phyloP scores from a whole-genome alignment of 1,284 basidiomycete genomes.

The Fomitopsis pinicola region DNA sequence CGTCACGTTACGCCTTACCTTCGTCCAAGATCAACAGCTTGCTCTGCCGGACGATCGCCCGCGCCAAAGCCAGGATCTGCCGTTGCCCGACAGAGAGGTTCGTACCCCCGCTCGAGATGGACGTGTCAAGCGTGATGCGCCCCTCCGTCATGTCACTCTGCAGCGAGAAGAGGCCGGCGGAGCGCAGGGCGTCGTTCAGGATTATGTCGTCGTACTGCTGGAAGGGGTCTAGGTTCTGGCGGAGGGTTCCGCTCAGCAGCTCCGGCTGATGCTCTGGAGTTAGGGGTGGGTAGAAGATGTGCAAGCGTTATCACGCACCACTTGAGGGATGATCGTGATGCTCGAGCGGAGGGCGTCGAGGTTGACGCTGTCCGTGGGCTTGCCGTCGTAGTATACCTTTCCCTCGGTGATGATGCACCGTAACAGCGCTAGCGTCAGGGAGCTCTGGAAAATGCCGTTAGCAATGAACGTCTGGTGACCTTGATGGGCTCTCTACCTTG shows the following conservation, averaged over 20 bases:
- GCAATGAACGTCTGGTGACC: slow-evolving; percentile 25
- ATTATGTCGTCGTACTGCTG: slow-evolving; percentile 64
- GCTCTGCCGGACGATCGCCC: slow-evolving; percentile 56
- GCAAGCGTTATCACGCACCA: slow-evolving; percentile 16
- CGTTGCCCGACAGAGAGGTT: slow-evolving; percentile 58
- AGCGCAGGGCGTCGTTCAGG: slow-evolving; percentile 49
- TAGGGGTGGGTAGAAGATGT: slow-evolving; percentile 5
- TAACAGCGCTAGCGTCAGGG: slow-evolving; percentile 38
- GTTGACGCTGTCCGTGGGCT: slow-evolving; percentile 42
- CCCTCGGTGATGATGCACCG: slow-evolving; percentile 49
- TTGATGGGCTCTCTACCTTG: slow-evolving; percentile 38
- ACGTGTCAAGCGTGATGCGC: slow-evolving; percentile 47
- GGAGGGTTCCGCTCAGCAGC: slow-evolving; percentile 55
- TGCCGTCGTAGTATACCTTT: slow-evolving; percentile 33
- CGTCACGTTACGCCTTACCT: slow-evolving; percentile 29
- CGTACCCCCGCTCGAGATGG: slow-evolving; percentile 53
- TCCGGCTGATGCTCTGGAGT: slow-evolving; percentile 44
- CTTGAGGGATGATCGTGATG: slow-evolving; percentile 47
- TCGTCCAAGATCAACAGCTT: slow-evolving; percentile 62
- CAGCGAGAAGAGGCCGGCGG: slow-evolving; percentile 50
- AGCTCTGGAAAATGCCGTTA: slow-evolving; percentile 30
- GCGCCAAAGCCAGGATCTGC: slow-evolving; percentile 58
- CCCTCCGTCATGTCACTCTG: slow-evolving; percentile 48
- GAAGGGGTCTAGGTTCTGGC: slow-evolving; percentile 71
- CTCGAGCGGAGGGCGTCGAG: slow-evolving; percentile 51